Conservation (phyloP, 768 basidiomycete genomes). For the Naganishia antarctica region DNA sequence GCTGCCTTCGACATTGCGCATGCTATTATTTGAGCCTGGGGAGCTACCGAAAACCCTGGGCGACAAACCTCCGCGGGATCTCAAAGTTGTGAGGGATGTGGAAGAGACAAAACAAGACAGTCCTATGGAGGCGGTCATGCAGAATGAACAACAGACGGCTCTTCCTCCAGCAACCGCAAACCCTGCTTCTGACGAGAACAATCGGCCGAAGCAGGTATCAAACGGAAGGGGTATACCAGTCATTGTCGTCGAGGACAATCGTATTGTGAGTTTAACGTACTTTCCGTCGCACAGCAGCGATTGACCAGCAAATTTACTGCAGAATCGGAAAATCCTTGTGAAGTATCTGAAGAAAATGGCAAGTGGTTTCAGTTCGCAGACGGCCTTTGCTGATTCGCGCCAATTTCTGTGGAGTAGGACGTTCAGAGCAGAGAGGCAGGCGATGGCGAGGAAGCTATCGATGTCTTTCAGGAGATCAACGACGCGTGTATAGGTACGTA, state of each 20-base stretch:
- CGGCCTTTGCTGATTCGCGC: background rate
- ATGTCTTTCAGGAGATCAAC: constrained; percentile 31
- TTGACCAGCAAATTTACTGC: background rate
- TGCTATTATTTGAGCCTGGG: constrained; percentile 32
- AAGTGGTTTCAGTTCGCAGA: background rate
- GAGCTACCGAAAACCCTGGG: background rate
- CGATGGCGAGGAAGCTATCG: constrained; percentile 40
- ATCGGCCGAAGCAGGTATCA: background rate
- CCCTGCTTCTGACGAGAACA: background rate
- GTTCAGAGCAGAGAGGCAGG: constrained; percentile 38
- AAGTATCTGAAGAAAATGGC: constrained; percentile 19
- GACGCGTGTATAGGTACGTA: constrained; percentile 31
- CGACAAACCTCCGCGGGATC: background rate
- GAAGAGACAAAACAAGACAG: too few relatives aligned
- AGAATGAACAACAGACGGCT: background rate
- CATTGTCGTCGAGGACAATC: constrained; percentile 44
- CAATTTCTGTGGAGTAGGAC: constrained; percentile 12
- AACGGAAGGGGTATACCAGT: constrained; percentile 21
- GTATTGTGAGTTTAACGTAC: constrained; percentile 34
- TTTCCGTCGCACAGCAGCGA: too few relatives aligned
- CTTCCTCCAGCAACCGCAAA: background rate
- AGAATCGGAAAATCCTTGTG: constrained; percentile 17
- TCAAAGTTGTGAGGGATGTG: background rate
- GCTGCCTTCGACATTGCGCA: constrained; percentile 38
- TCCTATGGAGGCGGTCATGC: background rate